Base-by-base conservation (phyloP, 202 grass and related monocot genomes). In the Digitaria exilis region DNA sequence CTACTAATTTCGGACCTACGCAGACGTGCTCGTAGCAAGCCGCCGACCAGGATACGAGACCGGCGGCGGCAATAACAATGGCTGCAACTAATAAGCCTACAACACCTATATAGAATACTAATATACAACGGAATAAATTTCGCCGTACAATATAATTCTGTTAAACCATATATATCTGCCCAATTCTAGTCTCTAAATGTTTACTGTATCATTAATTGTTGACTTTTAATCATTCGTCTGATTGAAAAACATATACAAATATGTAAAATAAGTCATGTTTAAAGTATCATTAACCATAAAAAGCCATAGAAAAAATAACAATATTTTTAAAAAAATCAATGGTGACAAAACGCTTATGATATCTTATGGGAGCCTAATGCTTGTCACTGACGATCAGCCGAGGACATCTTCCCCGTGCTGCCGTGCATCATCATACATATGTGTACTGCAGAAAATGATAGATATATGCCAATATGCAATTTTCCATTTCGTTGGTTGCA, bases 1-100 rank as follows among this genome's bases (percentile, higher is more conserved):
- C 45, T 71, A 29, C 52, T 63, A 87, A 43, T 57, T 57, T 73
- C 72, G 58, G 68, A 43, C 60, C 84, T 80, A 55, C 34, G 15
- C 67, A 19, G 71, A 56, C 21, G 34, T 80, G 56, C 45, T 79
- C 29, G 48, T 21, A 18, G 58, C 37, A 35, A 61, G 58, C 68
- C n/a, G 21, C 59, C 68, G 14, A 75, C 56, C 19, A 59, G 69
- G 65, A 66, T 18, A 74, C 34, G 46, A 56, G n/a, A n/a, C n/a
- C n/a, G n/a, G n/a, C n/a, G n/a, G 45, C 56, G 68, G 58, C 61
- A 32, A 55, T 37, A 43, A 2, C 51, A 16, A 78, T 31, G 55
- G 41, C 43, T 52, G 16, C 2, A 15, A 8, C 17, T 37, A 58
- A 57, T 4, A 49, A 62, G 45, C 37, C 37, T 46, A 18, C 1